Evolutionary conservation across 768 basidiomycete species (phyloP).

Genomic region (Rhizopogon roseolus): DNA sequence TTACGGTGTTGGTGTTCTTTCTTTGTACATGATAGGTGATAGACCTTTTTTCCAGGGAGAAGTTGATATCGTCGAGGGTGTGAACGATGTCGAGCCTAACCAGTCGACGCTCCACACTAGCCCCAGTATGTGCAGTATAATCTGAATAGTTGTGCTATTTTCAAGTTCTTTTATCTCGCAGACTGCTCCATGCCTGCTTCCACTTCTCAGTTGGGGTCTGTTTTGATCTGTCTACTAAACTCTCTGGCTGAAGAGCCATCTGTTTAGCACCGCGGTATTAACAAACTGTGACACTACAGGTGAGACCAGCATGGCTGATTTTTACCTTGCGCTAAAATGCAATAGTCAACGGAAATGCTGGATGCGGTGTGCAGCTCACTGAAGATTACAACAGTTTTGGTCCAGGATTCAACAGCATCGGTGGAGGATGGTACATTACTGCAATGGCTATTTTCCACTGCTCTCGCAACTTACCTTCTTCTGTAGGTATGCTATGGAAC

Average conservation of each 20-base stretch:
- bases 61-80: conserved; percentile 31
- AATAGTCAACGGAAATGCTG: conserved; percentile 26
- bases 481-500: conserved; percentile 35
- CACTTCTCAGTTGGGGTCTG: conserved; percentile 21
- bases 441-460: neutral
- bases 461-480: neutral
- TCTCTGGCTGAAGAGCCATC: neutral
- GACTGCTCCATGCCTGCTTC: conserved; percentile 24
- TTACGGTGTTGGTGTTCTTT: conserved; percentile 11
- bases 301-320: conserved; percentile 1
- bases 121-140: conserved; percentile 27
- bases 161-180: conserved; percentile 1
- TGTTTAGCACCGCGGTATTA: conserved; percentile 11
- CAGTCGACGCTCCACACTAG: conserved; percentile 54
- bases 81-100: conserved; percentile 51
- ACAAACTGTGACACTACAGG: conserved; percentile 21
- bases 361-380: conserved; percentile 30
- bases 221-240: neutral
- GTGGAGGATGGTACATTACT: conserved; percentile 34
- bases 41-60: conserved; percentile 17
- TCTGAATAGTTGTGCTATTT: neutral
- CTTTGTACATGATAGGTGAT: neutral
- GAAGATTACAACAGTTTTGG: conserved; percentile 23
- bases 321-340: neutral
- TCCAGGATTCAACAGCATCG: conserved; percentile 24